Base-by-base conservation (phyloP, 192 early-diverging fungal species). In the Coemansia sp. region DNA sequence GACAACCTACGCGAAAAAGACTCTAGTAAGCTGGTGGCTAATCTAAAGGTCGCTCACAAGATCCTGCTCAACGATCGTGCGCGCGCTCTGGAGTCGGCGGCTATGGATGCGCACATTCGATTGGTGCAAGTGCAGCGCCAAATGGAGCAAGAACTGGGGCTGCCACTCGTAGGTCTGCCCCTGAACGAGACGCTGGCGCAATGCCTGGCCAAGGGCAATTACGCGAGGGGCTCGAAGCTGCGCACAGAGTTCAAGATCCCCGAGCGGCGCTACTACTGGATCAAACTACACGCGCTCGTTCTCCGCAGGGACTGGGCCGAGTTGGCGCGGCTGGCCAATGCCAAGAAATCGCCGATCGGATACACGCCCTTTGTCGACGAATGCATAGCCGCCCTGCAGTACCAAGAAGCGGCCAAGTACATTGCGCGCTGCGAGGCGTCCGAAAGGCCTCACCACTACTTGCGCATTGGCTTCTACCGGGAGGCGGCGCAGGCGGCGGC, bases 231-330 rank as follows among this genome's bases (percentile, higher is more conserved):
- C 1, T 63, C 75, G 33, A 96, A 95, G 70, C 59, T 98, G 2
- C 87, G 87, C 28, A 84, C 72, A 1, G 96, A 98, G 16, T 92
- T 96, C 69, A 90, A 91, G 66, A 85, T 98, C 11, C 88, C 95
- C 0, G 95, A 97, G 35, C 89, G 75, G 45, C 50, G 92, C 38
- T 97, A 91, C 70, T 93, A 89, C 88, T 95, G 94, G 94, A 85
- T 99, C 41, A 94, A 92, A 61, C 66, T 96, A 12, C 89, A 86
- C 6, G 91, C 92, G 0, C 75, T 99, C 7, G 92, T 96, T 0
- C 77, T 86, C 65, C 82, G 87, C 8, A 77, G 91, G 14, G 91
- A 96, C 62, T 99, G 92, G 93, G 88, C 90, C 5, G 90, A 91
- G 33, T 79, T 98, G 55, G 94, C 95, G 18, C 93, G 91, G 33